These are phyloP conservation scores for Galeopsis tetrahit DNA, from an alignment of 257 asterid genomes.

Conservation along the genomic window DNA sequence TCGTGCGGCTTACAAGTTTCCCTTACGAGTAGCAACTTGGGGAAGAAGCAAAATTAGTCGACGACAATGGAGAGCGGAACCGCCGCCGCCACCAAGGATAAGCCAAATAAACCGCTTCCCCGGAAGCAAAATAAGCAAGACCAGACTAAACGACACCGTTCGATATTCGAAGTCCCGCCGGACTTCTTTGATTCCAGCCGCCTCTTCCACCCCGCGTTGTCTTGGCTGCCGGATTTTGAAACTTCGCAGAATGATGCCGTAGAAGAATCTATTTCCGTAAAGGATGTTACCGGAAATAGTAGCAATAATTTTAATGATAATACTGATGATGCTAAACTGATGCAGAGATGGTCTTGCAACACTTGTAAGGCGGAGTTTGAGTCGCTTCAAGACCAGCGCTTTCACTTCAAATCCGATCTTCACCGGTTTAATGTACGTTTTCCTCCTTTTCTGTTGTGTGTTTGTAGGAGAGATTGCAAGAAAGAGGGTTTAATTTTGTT, in stretches of 20 bases:
- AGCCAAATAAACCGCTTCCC: constrained; percentile 31
- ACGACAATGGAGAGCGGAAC: constrained; percentile 38
- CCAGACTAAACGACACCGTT: constrained; percentile 55
- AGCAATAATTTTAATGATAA: background rate
- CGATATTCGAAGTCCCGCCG: constrained; percentile 66
- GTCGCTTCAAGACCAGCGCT: constrained; percentile 87
- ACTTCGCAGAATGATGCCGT: constrained; percentile 34
- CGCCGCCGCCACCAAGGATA: constrained; percentile 29
- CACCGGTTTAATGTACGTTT: constrained; percentile 83
- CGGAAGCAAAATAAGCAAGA: constrained; percentile 41
- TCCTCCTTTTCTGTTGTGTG: background rate
- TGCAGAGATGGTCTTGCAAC: constrained; percentile 92
- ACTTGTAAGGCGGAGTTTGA: constrained; percentile 92
- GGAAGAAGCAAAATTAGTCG: background rate
- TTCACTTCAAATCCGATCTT: constrained; percentile 91
- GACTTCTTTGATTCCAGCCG: constrained; percentile 79
- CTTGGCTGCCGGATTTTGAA: constrained; percentile 38
- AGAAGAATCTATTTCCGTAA: constrained; percentile 32
- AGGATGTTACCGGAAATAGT: constrained; percentile 22
- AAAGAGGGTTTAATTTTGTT: background rate
- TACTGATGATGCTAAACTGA: constrained; percentile 24
- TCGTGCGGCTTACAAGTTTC: background rate
- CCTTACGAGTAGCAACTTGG: background rate
- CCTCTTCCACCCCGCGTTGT: constrained; percentile 65
- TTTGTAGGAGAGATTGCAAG: background rate